These are phyloP conservation scores for Alopecurus myosuroides DNA, from an alignment of 176 grass and related monocot genomes.

Conservation along the genomic window DNA sequence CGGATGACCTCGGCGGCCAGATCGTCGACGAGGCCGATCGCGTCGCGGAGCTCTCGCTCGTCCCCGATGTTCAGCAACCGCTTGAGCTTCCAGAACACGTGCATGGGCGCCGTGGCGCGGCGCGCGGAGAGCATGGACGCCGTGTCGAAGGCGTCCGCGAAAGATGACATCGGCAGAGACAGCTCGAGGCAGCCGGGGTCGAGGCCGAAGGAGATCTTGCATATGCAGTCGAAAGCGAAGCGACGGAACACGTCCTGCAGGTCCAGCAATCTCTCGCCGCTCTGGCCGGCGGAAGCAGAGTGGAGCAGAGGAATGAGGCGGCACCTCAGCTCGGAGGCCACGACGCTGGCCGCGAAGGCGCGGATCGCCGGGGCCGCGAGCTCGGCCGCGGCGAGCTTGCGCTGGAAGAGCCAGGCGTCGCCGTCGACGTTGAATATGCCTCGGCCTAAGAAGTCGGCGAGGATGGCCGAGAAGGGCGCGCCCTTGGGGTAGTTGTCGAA, in stretches of 20 bases:
- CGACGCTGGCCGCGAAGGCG: constrained; percentile 35
- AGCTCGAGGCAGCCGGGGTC: constrained; percentile 68
- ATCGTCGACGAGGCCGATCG: constrained; percentile 54
- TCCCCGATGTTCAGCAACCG: constrained; percentile 54
- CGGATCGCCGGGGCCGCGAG: constrained; percentile 38
- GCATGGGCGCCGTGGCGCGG: constrained; percentile 50
- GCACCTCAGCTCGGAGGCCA: constrained; percentile 51
- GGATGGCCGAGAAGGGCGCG: constrained; percentile 63
- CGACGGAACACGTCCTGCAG: constrained; percentile 74
- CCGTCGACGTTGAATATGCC: constrained; percentile 89
- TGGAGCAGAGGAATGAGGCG: constrained; percentile 69
- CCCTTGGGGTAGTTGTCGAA: constrained; percentile 92
- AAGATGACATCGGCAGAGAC: constrained; percentile 47
- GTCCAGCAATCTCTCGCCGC: constrained; percentile 37
- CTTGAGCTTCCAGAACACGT: constrained; percentile 68
- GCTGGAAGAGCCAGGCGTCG: constrained; percentile 67
- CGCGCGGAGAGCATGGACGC: constrained; percentile 70
- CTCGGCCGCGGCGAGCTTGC: constrained; percentile 63
- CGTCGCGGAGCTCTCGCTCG: constrained; percentile 57
- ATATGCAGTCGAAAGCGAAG: constrained; percentile 78
- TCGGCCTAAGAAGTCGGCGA: constrained; percentile 73
- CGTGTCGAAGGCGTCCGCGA: constrained; percentile 64
- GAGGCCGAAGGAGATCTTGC: constrained; percentile 72
- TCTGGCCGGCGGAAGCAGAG: constrained; percentile 9
- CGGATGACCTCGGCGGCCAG: constrained; percentile 65